Conservation (phyloP, 768 basidiomycete genomes). For the Xerocomus potaroensis region DNA sequence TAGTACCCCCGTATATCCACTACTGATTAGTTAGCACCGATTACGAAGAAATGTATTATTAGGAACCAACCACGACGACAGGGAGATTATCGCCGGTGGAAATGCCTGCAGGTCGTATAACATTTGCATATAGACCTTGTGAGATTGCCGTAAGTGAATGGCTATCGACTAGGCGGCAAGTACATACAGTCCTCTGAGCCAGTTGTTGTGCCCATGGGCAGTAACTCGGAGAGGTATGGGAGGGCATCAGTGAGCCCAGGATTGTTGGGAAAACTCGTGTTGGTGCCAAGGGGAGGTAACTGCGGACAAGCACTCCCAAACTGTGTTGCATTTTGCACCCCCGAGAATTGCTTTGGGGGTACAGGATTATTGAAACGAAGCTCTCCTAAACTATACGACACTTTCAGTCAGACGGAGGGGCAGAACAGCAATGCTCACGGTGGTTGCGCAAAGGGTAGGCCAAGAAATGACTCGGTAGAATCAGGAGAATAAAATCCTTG, state of each 20-base stretch:
- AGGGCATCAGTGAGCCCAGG: neutral
- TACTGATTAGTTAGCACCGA: neutral
- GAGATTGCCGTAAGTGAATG: neutral
- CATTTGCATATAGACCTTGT: slow-evolving; percentile 20
- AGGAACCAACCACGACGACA: slow-evolving; percentile 18
- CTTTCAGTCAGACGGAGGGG: neutral
- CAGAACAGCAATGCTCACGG: neutral
- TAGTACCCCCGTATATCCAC: slow-evolving; percentile 13
- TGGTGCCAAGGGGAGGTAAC: slow-evolving; percentile 14
- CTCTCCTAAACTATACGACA: slow-evolving; percentile 9
- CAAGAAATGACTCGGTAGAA: slow-evolving; percentile 14
- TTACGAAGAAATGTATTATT: neutral
- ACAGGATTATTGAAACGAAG: slow-evolving; percentile 18
- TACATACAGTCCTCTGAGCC: slow-evolving; percentile 18
- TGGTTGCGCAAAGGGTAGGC: slow-evolving; percentile 15
- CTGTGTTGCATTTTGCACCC: slow-evolving; percentile 31
- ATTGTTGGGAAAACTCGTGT: neutral
- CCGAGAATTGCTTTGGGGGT: slow-evolving; percentile 20
- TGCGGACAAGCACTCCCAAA: slow-evolving; percentile 42
- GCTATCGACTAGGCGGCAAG: too few species aligned
- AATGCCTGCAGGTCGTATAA: slow-evolving; percentile 17
- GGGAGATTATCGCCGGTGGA: slow-evolving; percentile 13
- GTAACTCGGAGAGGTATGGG: slow-evolving; percentile 3
- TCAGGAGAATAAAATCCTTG: slow-evolving; percentile 10
- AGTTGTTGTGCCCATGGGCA: slow-evolving; percentile 1